Conservation (phyloP, 83 land plant genomes). For the Picea mariana region DNA sequence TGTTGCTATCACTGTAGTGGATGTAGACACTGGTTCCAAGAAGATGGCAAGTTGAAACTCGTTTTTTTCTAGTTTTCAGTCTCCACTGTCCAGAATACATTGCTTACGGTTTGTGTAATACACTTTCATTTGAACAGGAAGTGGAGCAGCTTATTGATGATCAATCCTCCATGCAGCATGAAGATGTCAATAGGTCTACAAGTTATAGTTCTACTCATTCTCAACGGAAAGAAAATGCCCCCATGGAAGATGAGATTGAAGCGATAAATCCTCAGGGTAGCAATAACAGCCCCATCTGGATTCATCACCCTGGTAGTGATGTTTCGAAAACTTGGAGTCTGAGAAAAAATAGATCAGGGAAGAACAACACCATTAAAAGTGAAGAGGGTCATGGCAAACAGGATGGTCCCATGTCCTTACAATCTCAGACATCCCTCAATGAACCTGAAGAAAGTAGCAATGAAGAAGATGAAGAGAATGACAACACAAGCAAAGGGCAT, state of each 20-base stretch:
- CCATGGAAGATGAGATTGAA: conserved; percentile 45
- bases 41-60: conserved; percentile 13
- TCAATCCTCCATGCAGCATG: background rate
- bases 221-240: background rate
- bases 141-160: background rate
- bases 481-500: conserved; percentile 6
- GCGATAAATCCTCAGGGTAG: conserved; percentile 50
- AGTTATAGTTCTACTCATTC: background rate
- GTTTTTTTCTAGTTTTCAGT: background rate
- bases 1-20: conserved; percentile 60
- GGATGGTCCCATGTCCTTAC: background rate
- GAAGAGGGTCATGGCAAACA: background rate
- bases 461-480: conserved; percentile 13
- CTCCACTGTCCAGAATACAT: background rate
- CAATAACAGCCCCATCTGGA: conserved; percentile 49
- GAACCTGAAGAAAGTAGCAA: conserved; percentile 10
- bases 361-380: background rate
- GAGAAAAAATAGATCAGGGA: conserved; percentile 33
- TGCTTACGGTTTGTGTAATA: background rate
- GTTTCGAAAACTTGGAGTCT: conserved; percentile 52
- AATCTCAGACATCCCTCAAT: background rate
- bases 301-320: conserved; percentile 52
- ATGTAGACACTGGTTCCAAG: conserved; percentile 32
- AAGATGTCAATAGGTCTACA: background rate
- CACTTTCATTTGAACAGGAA: conserved; percentile 8